Base-by-base conservation (phyloP, 2,329 filamentous ascomycete genomes). In the Claviceps arundinis region DNA sequence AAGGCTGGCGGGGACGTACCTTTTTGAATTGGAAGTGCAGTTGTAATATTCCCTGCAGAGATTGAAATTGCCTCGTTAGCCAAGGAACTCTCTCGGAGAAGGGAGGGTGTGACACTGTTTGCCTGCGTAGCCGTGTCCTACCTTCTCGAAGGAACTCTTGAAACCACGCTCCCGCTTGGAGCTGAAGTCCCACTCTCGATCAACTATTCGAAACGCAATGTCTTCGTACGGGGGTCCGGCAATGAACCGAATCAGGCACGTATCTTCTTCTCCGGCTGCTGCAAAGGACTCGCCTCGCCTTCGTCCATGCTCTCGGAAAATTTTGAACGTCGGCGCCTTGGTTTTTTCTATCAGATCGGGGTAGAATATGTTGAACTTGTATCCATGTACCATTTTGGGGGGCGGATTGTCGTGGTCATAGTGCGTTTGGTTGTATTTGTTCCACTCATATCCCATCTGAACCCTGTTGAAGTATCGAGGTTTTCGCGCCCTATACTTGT, bases 361-460 rank as follows among this genome's bases (percentile, higher is more conserved):
- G 64, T 98, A 98, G 70, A 98, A 98, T 50, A 98, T 91, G 71
- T 98, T 97, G 77, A 98, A 98, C 67, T 95, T 96, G 76, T 98
- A 98, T 52, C 93, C 93, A 67, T 98, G 93, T 11, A 98, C 93
- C 6, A 98, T 91, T 70, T 95, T 96, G 26, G 93, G 93, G 1
- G 93, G 93, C 2, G 93, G 93, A 62, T 97, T 96, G 65, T 97
- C 91, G 67, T 96, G 89, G 67, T 97, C 93, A 71, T 98, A 98
- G 70, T 98, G 93, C 13, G 93, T 98, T 70, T 98, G 93, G 64
- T 98, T 98, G 77, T 98, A 98, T 70, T 98, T 98, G 75, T 98
- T 98, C 93, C 93, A 98, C 68, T 98, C 93, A 68, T 97, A 98
- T 50, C 93, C 93, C 87, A 96, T 96, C 68, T 95, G 90, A 47